A percentile compares a stretch with the other conserved stretches of the same genome.
Conservation (phyloP, 2,329 filamentous ascomycete genomes). For the Ceratocystis destructans region DNA sequence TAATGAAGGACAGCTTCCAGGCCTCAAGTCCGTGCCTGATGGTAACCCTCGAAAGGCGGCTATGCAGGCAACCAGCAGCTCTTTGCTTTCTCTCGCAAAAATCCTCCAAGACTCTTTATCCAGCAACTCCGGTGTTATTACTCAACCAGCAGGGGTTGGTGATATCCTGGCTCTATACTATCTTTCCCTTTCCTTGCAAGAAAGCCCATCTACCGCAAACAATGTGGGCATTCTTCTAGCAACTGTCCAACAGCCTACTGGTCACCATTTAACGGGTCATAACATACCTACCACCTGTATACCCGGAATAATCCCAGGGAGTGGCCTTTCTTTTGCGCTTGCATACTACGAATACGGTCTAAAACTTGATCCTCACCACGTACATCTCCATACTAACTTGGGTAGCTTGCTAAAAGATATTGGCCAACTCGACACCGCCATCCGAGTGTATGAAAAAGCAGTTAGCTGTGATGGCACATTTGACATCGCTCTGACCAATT, state of each 20-base stretch:
- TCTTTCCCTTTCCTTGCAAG: constrained; percentile 81
- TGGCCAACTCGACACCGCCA: constrained; percentile 78
- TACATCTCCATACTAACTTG: constrained; percentile 91
- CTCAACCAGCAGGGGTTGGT: constrained; percentile 57
- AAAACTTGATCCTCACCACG: constrained; percentile 72
- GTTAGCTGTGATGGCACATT: constrained; percentile 88
- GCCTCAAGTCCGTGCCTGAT: constrained; percentile 57
- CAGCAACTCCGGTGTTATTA: constrained; percentile 45
- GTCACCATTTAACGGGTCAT: constrained; percentile 20
- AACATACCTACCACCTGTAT: constrained; percentile 32
- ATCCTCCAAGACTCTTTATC: constrained; percentile 97
- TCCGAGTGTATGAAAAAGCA: constrained; percentile 93
- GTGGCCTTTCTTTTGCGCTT: constrained; percentile 73
- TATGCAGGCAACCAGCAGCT: constrained; percentile 89
- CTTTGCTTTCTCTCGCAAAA: constrained; percentile 83
- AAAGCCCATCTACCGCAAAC: constrained; percentile 93
- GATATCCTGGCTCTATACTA: constrained; percentile 95
- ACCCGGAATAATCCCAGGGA: constrained; percentile 71
- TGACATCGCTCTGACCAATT: constrained; percentile 89
- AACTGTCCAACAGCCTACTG: constrained; percentile 59
- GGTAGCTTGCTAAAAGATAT: constrained; percentile 94
- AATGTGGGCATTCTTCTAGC: constrained; percentile 97
- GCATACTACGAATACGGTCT: constrained; percentile 94
- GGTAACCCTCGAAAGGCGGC: constrained; percentile 63
- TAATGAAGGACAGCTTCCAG: constrained; percentile 61